phyloP scores from a whole-genome alignment of 2,329 filamentous ascomycete species.

The Neofusicoccum sp. region DNA sequence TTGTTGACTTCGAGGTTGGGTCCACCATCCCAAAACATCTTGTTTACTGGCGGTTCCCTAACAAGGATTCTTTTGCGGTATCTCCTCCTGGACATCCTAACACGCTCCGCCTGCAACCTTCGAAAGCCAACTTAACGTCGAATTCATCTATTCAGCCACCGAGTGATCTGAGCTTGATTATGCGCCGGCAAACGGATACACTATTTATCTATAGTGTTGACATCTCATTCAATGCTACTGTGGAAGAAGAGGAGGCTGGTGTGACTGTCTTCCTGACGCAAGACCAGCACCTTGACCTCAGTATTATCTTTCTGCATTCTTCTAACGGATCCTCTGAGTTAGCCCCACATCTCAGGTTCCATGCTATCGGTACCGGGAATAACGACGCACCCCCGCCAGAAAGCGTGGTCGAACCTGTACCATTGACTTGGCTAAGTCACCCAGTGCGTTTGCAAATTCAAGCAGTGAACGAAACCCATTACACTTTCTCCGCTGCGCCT shows the following conservation, averaged over 20 bases:
- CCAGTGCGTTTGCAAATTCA: constrained; percentile 45
- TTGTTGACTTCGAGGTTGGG: constrained; percentile 50
- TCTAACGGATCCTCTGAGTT: constrained; percentile 1
- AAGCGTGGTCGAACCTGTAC: constrained; percentile 43
- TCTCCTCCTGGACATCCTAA: constrained; percentile 48
- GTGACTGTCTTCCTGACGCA: constrained; percentile 55
- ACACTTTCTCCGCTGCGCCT: constrained; percentile 36
- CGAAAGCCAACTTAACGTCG: constrained; percentile 57
- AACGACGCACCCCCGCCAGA: constrained; percentile 45
- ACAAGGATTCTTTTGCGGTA: constrained; percentile 48
- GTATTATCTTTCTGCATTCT: constrained; percentile 31
- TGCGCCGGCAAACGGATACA: constrained; percentile 58
- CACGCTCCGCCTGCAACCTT: constrained; percentile 52
- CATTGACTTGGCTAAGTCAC: constrained; percentile 40
- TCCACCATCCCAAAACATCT: constrained; percentile 56
- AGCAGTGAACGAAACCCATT: constrained; percentile 51
- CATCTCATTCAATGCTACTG: constrained; percentile 46
- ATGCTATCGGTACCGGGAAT: constrained; percentile 50
- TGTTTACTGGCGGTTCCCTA: constrained; percentile 59
- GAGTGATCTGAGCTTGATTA: constrained; percentile 56
- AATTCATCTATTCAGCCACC: constrained; percentile 54
- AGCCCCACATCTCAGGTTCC: constrained; percentile 26
- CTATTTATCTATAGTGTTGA: constrained; percentile 56
- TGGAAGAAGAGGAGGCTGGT: constrained; percentile 53
- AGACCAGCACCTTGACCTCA: constrained; percentile 55